Conservation (phyloP, 2,329 filamentous ascomycete species). For the Sporothrix brasiliensis region DNA sequence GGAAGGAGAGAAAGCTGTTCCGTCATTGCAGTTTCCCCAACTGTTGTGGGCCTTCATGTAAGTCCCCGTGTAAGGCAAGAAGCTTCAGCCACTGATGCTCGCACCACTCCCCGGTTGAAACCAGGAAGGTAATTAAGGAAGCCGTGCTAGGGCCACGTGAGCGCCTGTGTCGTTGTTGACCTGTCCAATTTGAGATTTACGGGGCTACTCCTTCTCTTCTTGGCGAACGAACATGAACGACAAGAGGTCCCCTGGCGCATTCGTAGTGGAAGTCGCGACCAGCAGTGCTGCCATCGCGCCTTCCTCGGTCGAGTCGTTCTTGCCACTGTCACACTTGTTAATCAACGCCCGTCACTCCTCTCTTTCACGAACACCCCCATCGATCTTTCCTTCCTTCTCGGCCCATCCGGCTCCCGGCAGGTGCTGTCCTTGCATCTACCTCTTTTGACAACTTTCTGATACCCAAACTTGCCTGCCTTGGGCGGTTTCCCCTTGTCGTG, state of each 20-base stretch:
- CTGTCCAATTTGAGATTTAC: slow-evolving; percentile 3
- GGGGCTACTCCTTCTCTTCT: not conserved
- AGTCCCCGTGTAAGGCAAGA: slow-evolving; percentile 25
- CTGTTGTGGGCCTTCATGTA: slow-evolving; percentile 27
- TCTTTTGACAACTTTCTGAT: not conserved
- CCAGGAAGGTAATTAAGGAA: slow-evolving; percentile 12
- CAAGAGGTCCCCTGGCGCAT: slow-evolving; percentile 7
- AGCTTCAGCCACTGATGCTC: slow-evolving; percentile 18
- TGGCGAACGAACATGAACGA: slow-evolving; percentile 8
- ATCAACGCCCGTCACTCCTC: not conserved
- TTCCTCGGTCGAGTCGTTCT: not conserved
- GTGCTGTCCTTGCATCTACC: slow-evolving; percentile 1
- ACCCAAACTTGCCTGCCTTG: not conserved
- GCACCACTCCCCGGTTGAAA: slow-evolving; percentile 26
- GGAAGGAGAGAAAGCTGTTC: slow-evolving; percentile 12
- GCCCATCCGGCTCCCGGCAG: slow-evolving; percentile 14
- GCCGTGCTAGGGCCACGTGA: slow-evolving; percentile 18
- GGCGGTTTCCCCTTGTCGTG: not conserved
- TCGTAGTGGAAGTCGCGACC: slow-evolving; percentile 1
- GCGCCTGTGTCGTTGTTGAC: slow-evolving; percentile 5
- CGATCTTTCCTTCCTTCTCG: not conserved
- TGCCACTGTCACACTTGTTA: not conserved
- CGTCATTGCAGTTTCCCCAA: slow-evolving; percentile 26
- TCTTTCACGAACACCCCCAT: not conserved
- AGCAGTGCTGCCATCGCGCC: not conserved